phyloP scores from a whole-genome alignment of 257 asterid species.

The Nicotiana attenuata region DNA sequence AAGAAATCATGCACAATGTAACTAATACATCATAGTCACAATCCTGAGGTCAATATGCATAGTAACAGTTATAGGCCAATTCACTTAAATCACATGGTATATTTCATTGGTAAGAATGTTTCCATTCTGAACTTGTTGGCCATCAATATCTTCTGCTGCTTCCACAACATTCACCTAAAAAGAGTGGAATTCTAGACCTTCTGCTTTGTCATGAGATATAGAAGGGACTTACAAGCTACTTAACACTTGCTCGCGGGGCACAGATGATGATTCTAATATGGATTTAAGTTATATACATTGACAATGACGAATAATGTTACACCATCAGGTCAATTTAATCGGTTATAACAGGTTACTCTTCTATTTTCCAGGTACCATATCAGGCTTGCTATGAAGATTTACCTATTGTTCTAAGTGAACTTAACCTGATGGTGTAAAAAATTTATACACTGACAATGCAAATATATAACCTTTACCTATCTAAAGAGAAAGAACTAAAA shows the following conservation, averaged over 20 bases:
- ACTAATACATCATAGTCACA: neutral
- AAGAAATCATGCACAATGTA: neutral
- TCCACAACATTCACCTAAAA: neutral
- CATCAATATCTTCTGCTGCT: neutral
- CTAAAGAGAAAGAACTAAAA: neutral
- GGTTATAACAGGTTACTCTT: too few species aligned
- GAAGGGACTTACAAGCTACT: neutral
- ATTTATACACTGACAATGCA: too few species aligned
- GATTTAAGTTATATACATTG: too few species aligned
- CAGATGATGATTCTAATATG: neutral
- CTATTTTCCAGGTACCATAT: too few species aligned
- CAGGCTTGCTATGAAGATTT: too few species aligned
- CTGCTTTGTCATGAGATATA: neutral
- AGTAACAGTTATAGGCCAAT: neutral
- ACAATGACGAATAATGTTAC: too few species aligned
- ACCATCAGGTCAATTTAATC: too few species aligned
- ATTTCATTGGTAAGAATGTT: neutral
- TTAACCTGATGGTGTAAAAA: too few species aligned
- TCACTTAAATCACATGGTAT: neutral
- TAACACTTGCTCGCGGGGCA: neutral
- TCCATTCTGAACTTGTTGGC: neutral
- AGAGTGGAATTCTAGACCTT: neutral
- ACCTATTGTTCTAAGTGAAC: too few species aligned
- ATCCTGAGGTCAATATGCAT: neutral
- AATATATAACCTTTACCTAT: neutral